Base-by-base conservation (phyloP, 306 rosid species). In the Sicyos edulis region DNA sequence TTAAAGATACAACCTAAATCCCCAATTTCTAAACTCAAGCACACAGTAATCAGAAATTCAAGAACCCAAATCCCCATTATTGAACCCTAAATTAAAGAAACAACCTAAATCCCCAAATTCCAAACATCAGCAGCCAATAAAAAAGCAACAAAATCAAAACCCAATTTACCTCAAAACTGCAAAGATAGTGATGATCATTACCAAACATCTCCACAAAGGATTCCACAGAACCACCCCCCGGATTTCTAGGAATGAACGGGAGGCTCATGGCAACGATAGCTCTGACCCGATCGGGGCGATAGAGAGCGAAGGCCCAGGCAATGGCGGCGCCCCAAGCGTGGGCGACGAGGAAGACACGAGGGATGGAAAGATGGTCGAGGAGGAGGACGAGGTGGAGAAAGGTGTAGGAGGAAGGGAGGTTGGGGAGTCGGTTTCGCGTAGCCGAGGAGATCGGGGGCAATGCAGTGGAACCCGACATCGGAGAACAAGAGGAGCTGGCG, bases 371-470 rank as follows among this genome's bases (percentile, higher is more conserved):
- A 6, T 61, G 77, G 12, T 74, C 71, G 49, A 74, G 58, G 17
- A 74, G 71, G 5, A 74, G 77, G 71, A 74, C 77, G 26, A 51
- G 15, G 71, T 60, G 71, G 10, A 49, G 16, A 10, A 32, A 51
- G 5, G 77, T 61, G 71, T 74, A 74, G 52, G 72, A 74, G 0
- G 52, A 9, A 1, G 45, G 40, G 52, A 62, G 0, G 49, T 40
- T 0, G 77, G 77, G 4, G 61, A 15, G 6, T 74, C 77, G 20
- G 71, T 15, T 19, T 51, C 72, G 16, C 77, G 7, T 6, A 74
- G 50, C 77, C 77, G 5, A 71, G 77, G 50, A 74, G 77, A 17
- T 74, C 77, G 20, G 71, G 71, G 9, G 77, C 77, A 4, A 74
- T 61, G 44, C 61, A 59, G 12, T 61, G 65, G 77, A 61, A 74